These are phyloP conservation scores for Linum trigynum DNA, from an alignment of 345 rosid genomes.

Conservation along the genomic window DNA sequence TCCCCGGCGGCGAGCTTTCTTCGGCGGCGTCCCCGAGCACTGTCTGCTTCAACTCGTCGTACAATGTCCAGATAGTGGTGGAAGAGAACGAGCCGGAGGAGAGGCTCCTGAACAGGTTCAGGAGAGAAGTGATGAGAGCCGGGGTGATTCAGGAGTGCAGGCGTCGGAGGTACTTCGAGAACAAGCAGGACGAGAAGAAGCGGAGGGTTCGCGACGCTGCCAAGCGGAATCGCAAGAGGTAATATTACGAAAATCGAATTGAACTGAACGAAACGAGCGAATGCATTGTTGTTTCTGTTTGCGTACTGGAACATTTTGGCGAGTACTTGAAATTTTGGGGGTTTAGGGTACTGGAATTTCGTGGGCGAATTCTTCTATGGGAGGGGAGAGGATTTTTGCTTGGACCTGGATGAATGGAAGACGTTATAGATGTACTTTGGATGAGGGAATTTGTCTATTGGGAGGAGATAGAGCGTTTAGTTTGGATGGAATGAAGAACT, in stretches of 20 bases:
- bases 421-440: no score
- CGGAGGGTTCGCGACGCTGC: conserved; percentile 72
- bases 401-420: no score
- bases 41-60: conserved; percentile 34
- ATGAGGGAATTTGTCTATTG: no score
- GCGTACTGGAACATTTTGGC: conserved; percentile 9
- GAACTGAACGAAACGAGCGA: not conserved
- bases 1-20: conserved; percentile 35
- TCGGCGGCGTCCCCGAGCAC: conserved; percentile 31
- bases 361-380: not conserved
- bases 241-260: not conserved
- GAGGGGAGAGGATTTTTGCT: no score
- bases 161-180: conserved; percentile 59
- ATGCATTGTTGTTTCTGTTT: not conserved
- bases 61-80: conserved; percentile 61
- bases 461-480: not conserved
- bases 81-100: conserved; percentile 74
- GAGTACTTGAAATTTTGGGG: not conserved
- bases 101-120: conserved; percentile 54
- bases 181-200: conserved; percentile 65
- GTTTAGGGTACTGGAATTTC: not conserved
- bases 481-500: not conserved
- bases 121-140: conserved; percentile 69
- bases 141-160: conserved; percentile 75
- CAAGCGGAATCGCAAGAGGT: conserved; percentile 65